These are phyloP conservation scores for Xylaria castorea DNA, from an alignment of 495 filamentous ascomycete species.

Conservation along the genomic window DNA sequence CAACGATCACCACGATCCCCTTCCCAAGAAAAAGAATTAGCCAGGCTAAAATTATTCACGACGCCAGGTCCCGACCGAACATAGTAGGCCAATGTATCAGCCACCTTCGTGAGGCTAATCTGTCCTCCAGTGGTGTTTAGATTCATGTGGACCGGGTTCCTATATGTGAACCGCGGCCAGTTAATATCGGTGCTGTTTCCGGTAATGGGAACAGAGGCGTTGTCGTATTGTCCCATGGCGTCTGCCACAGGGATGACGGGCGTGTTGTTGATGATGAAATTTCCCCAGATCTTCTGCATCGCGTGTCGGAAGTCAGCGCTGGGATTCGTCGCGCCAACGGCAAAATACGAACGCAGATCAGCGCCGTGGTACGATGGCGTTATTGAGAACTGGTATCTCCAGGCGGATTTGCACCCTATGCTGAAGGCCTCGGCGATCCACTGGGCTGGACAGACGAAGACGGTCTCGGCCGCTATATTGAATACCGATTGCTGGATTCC, in stretches of 20 bases:
- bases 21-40: constrained; percentile 62
- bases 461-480: constrained; percentile 67
- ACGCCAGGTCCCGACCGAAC: constrained; percentile 51
- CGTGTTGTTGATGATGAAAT: constrained; percentile 61
- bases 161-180: constrained; percentile 48
- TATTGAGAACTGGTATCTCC: too few species aligned
- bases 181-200: constrained; percentile 32
- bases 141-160: constrained; percentile 52
- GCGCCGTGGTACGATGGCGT: constrained; percentile 63
- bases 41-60: constrained; percentile 54
- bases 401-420: too few species aligned
- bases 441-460: constrained; percentile 67
- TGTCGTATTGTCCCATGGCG: constrained; percentile 49
- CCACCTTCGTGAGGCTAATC: constrained; percentile 33
- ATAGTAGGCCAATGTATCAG: constrained; percentile 41
- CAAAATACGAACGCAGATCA: constrained; percentile 63
- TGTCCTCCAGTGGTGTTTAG: constrained; percentile 62
- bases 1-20: constrained; percentile 35
- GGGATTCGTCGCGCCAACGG: constrained; percentile 39
- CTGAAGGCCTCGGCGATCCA: constrained; percentile 70
- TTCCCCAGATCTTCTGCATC: constrained; percentile 56
- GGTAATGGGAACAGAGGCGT: constrained; percentile 35
- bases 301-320: constrained; percentile 41
- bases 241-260: constrained; percentile 50
- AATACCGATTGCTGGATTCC: constrained; percentile 41